A percentile compares a stretch with the other conserved stretches of the same genome.
These are phyloP conservation scores for Lotus japonicus DNA, from an alignment of 306 rosid species.

Conservation along the genomic window DNA sequence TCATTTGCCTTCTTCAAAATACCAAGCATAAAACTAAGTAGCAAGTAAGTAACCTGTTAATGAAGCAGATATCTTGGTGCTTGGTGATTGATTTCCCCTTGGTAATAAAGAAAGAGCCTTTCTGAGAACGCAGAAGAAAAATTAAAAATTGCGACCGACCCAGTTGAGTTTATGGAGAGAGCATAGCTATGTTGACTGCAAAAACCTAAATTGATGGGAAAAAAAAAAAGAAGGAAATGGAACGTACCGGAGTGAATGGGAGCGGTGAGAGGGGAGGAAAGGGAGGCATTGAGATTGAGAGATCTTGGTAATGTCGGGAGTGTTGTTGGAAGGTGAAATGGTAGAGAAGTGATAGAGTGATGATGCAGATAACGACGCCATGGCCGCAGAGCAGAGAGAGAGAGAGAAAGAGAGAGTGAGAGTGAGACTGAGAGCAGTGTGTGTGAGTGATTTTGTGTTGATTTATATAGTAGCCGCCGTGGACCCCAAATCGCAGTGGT, in stretches of 20 bases:
- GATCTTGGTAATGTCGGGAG: background rate
- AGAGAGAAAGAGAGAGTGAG: too few species aligned
- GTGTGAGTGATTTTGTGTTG: too few species aligned
- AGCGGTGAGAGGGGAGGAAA: conserved; percentile 9
- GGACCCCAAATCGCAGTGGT: too few species aligned
- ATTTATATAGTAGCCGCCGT: too few species aligned
- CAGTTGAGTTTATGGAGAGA: too few species aligned
- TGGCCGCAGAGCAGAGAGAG: background rate
- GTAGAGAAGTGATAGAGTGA: conserved; percentile 23
- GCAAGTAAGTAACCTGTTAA: conserved; percentile 21
- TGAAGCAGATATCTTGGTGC: conserved; percentile 21
- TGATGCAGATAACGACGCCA: conserved; percentile 39
- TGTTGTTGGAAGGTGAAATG: conserved; percentile 12
- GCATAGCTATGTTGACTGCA: background rate
- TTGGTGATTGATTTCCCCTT: conserved; percentile 9
- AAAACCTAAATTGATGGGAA: background rate
- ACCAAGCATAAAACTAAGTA: background rate
- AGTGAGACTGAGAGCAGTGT: too few species aligned
- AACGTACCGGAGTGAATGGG: conserved; percentile 30
- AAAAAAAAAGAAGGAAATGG: background rate
- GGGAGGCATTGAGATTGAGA: conserved; percentile 34
- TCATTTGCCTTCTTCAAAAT: background rate
- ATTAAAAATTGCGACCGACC: too few species aligned
- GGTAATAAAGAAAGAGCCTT: conserved; percentile 29
- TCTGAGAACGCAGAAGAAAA: too few species aligned